These are phyloP conservation scores for Amanita inopinata DNA, from an alignment of 768 basidiomycete species.

Conservation along the genomic window DNA sequence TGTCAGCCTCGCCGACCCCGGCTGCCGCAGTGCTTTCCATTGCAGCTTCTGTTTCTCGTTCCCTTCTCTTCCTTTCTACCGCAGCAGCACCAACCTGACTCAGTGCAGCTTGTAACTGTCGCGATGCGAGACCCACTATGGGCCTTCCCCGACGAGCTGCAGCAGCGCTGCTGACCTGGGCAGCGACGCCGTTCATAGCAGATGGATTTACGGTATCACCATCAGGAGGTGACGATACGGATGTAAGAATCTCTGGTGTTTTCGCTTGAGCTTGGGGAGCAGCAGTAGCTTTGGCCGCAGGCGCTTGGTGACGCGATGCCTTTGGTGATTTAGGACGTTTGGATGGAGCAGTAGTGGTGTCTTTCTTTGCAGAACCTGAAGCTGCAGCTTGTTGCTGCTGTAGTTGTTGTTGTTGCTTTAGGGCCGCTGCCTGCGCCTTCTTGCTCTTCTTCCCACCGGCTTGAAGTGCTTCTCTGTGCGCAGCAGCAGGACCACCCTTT, in stretches of 20 bases:
- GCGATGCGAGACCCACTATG: conserved; percentile 49
- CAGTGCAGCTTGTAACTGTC: conserved; percentile 67
- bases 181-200: conserved; percentile 13
- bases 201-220: conserved; percentile 2
- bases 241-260: conserved; percentile 10
- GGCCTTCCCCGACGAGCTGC: conserved; percentile 40
- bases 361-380: background rate
- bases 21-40: background rate
- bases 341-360: background rate
- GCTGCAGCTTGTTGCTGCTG: conserved; percentile 6
- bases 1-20: background rate
- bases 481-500: conserved; percentile 17
- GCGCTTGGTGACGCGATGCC: conserved; percentile 4
- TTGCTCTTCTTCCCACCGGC: conserved; percentile 5
- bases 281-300: conserved; percentile 7
- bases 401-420: conserved; percentile 10
- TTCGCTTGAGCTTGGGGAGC: conserved; percentile 9
- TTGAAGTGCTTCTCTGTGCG: conserved; percentile 4
- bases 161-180: conserved; percentile 13
- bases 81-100: conserved; percentile 50
- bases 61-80: conserved; percentile 18
- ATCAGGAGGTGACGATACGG: conserved; percentile 9
- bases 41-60: conserved; percentile 16
- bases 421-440: conserved; percentile 4
- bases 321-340: background rate